Evolutionary conservation across 1,139 yeast genomes (phyloP), one percentile per base, ranked within the genome.

Genomic region (Blastobotrys indianensis): DNA sequence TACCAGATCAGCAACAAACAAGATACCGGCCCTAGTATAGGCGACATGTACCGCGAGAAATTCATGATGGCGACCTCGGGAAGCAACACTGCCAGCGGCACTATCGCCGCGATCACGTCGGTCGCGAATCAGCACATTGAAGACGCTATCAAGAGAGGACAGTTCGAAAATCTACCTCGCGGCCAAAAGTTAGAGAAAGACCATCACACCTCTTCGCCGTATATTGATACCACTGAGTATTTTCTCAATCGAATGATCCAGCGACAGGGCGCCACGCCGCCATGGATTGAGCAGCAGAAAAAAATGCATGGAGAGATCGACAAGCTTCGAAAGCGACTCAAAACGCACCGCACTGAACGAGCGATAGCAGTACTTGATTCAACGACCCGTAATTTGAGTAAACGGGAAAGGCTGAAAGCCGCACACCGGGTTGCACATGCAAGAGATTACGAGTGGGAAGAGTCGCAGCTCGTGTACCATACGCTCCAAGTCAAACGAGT

Each of bases 221-320:
- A 71, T 53, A 65, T 80, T 9, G 83, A 79, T 53, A 66, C 77
- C 25, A 80, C 85, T 0, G 84, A 77, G 53, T 79, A 75, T 56
- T 85, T 85, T 58, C 66, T 87, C 61, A 82, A 80, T 52, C 80
- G 85, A 55, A 81, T 87, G 41, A 67, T 87, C 49, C 80, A 77
- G 54, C 76, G 77, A 39, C 95, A 87, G 62, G 88, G 85, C 40
- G 80, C 85, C 0, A 69, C 81, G 9, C 95, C 95, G 0, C 94
- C 94, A 0, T 87, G 95, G 95, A 81, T 87, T 30, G 94, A 86
- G 56, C 79, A 76, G 45, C 96, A 87, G 63, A 76, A 79, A 39
- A 72, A 75, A 3, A 73, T 85, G 3, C 75, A 74, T 41, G 52
- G 58, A 1, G 75, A 74, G 32, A 70, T 83, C 4, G 59, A 55